phyloP scores from a whole-genome alignment of 148 eudicot genomes.

The Hydrangea macrophylla region DNA sequence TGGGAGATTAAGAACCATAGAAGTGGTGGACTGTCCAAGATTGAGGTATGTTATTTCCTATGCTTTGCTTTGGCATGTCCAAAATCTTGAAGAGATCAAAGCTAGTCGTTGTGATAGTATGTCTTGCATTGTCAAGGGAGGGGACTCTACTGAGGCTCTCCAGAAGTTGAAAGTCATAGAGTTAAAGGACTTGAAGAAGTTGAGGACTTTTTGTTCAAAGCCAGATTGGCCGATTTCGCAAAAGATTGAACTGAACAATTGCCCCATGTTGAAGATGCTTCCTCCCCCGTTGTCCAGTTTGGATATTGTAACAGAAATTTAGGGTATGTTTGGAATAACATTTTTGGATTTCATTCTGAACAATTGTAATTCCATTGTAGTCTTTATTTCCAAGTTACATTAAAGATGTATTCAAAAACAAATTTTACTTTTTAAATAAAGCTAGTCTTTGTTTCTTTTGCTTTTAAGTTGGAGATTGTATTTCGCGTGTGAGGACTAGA shows the following conservation, averaged over 20 bases:
- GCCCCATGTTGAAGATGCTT: neutral
- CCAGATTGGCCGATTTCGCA: slow-evolving; percentile 3
- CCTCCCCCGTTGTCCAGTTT: neutral
- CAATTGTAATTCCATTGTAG: too few species aligned
- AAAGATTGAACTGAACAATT: neutral
- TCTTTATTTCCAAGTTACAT: too few species aligned
- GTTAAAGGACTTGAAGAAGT: neutral
- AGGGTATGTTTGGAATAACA: too few species aligned
- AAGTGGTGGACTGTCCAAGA: neutral
- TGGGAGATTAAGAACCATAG: neutral
- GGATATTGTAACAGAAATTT: neutral
- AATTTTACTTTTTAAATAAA: too few species aligned
- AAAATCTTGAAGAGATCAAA: slow-evolving; percentile 3
- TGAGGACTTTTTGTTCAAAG: neutral
- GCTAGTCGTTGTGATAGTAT: slow-evolving; percentile 3
- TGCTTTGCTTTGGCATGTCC: slow-evolving; percentile 6
- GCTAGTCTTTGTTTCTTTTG: too few species aligned
- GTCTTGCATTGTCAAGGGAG: neutral
- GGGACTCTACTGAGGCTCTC: neutral
- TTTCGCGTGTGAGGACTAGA: too few species aligned
- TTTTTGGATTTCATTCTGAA: too few species aligned
- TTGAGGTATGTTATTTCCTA: neutral
- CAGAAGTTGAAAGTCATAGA: slow-evolving; percentile 1
- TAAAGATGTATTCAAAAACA: too few species aligned
- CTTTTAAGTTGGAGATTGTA: too few species aligned